A percentile compares a stretch with the other conserved stretches of the same genome.
These are phyloP conservation scores for Apiotrichum brassicae DNA, from an alignment of 1,284 basidiomycete species.

Conservation along the genomic window DNA sequence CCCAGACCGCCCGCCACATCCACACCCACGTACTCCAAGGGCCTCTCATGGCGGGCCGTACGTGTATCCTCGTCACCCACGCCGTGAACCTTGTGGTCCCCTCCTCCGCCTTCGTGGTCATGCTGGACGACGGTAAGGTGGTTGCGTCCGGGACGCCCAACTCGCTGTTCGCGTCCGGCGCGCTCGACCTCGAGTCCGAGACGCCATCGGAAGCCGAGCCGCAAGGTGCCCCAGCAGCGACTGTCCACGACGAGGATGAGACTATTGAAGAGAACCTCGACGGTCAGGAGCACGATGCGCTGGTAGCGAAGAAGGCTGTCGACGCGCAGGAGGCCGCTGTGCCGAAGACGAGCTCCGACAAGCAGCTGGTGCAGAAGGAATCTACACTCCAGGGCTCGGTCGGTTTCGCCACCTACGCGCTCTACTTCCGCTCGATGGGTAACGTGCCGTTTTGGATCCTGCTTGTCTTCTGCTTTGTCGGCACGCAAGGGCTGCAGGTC, in stretches of 20 bases:
- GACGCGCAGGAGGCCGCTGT: conserved; percentile 27
- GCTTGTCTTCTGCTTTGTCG: conserved; percentile 31
- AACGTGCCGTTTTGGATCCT: conserved; percentile 35
- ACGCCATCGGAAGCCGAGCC: conserved; percentile 8
- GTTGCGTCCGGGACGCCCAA: conserved; percentile 35
- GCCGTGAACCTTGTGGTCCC: conserved; percentile 51
- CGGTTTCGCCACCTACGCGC: conserved; percentile 30
- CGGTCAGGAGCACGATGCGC: conserved; percentile 65
- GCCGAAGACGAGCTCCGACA: conserved; percentile 22
- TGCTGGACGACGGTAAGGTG: conserved; percentile 40
- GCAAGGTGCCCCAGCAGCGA: no score
- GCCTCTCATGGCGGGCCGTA: conserved; percentile 43
- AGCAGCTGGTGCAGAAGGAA: conserved; percentile 43
- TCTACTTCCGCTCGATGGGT: conserved; percentile 42
- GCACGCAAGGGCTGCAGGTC: conserved; percentile 41
- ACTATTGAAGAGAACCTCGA: conserved; percentile 34
- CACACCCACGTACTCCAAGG: conserved; percentile 40
- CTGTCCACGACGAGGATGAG: no score
- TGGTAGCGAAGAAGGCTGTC: conserved; percentile 36
- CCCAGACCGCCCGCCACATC: conserved; percentile 48
- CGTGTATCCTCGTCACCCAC: conserved; percentile 53
- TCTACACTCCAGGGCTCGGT: conserved; percentile 23
- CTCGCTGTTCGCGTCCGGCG: conserved; percentile 25
- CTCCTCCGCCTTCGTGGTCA: conserved; percentile 44
- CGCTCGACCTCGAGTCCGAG: conserved; percentile 17